phyloP scores from a whole-genome alignment of 163 green algal species.

The Volvox carteri region DNA sequence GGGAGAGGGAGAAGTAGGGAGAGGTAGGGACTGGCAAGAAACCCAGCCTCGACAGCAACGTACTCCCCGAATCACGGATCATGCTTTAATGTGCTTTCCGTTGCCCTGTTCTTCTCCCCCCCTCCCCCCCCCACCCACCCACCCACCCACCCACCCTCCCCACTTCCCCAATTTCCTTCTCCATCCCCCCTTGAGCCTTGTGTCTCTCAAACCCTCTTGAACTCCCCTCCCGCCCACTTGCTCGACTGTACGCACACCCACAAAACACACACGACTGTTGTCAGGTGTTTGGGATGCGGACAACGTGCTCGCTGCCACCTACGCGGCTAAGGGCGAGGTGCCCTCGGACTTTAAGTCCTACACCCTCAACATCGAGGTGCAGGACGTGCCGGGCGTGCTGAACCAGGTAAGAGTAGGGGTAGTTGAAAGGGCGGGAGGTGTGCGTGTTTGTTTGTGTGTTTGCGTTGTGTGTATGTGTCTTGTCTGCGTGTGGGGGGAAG shows the following conservation, averaged over 20 bases:
- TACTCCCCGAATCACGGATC: no score
- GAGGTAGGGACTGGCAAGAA: no score
- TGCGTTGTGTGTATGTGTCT: neutral
- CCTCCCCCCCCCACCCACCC: neutral
- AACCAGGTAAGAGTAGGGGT: slow-evolving; percentile 77
- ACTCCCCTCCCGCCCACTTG: no score
- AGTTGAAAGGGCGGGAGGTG: no score
- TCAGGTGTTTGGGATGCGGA: slow-evolving; percentile 70
- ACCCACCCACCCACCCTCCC: neutral
- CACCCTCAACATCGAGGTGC: slow-evolving; percentile 93
- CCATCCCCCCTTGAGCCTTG: no score
- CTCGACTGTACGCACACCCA: no score
- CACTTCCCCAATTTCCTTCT: neutral
- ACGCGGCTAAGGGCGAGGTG: neutral
- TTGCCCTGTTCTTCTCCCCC: neutral
- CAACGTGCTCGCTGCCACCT: slow-evolving; percentile 70
- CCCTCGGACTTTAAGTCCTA: slow-evolving; percentile 73
- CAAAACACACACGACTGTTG: no score
- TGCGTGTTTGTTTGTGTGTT: neutral
- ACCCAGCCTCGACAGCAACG: no score
- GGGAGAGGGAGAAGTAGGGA: neutral
- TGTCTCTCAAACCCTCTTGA: no score
- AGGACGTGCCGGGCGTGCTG: slow-evolving; percentile 94
- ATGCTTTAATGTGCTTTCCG: neutral
- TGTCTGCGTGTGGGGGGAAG: neutral